Evolutionary conservation across 2,329 filamentous ascomycete species (phyloP), one percentile per base, ranked within the genome.

Genomic region (Pseudogymnoascus sp.): DNA sequence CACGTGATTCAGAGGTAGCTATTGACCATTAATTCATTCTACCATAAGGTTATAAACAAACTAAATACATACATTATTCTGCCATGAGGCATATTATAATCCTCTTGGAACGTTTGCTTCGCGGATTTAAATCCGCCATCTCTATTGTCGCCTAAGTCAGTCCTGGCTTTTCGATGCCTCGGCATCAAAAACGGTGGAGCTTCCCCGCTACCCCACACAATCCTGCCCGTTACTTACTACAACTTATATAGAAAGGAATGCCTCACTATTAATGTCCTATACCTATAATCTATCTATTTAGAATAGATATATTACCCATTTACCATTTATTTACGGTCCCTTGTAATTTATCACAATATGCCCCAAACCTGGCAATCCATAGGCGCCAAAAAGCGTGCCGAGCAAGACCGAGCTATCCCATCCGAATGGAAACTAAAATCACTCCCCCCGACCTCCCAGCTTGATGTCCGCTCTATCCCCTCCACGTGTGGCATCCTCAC

Each of bases 371-470:
- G 66, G 67, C 38, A 68, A 64, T 65, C 65, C 14, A 63, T 68
- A n/a, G 36, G 60, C 36, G 62, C 65, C 53, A 49, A 37, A 25
- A 72, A 72, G 59, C 67, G 69, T 59, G 61, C 63, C 25, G 65
- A 71, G 53, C 69, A 68, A 3, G 64, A 66, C 46, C 67, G 67
- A 31, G 67, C 62, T 40, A 72, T 72, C 40, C 71, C 70, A 11
- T 59, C 65, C 61, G 64, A 65, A 63, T 72, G 71, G 71, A 66
- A 68, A 6, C 68, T 72, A 37, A 34, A 66, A 21, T 63, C 64
- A 12, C 66, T 60, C 6, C 69, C 69, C 21, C 61, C 66, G 3
- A 4, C 64, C 34, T 61, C 63, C 9, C 63, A 61, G 18, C 65
- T 67, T 18, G 66, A 71, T 59, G 69, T 71, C 16, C 68, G 65